Evolutionary conservation across 2,329 filamentous ascomycete species (phyloP).

Genomic region (Diaporthe eres): DNA sequence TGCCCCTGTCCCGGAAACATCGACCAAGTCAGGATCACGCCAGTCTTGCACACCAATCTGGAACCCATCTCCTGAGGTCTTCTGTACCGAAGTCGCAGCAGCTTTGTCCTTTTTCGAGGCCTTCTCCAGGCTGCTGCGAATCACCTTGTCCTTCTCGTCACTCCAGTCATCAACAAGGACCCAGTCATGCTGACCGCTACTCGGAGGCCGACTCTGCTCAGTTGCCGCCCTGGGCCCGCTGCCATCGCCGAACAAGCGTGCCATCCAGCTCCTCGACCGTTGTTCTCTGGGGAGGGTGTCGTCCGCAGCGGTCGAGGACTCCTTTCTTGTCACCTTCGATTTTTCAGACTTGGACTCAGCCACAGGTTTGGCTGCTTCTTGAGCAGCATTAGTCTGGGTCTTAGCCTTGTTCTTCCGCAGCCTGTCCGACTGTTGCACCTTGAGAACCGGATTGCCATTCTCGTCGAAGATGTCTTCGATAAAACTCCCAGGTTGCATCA

Average conservation of each 20-base stretch:
- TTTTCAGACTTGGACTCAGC: slow-evolving; percentile 31
- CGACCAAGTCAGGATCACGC: slow-evolving; percentile 82
- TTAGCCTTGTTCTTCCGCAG: slow-evolving; percentile 52
- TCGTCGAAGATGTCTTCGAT: slow-evolving; percentile 73
- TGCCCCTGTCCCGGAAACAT: slow-evolving; percentile 49
- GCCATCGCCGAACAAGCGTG: slow-evolving; percentile 56
- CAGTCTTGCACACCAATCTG: slow-evolving; percentile 90
- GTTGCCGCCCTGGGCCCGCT: slow-evolving; percentile 49
- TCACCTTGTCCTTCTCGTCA: slow-evolving; percentile 42
- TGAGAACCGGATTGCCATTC: slow-evolving; percentile 69
- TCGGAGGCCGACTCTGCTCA: slow-evolving; percentile 76
- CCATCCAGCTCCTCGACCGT: slow-evolving; percentile 58
- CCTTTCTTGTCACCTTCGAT: slow-evolving; percentile 36
- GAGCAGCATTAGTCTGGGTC: slow-evolving; percentile 48
- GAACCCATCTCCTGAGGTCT: slow-evolving; percentile 70
- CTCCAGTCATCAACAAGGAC: slow-evolving; percentile 74
- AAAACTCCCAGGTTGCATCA: slow-evolving; percentile 80
- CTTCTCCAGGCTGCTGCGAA: slow-evolving; percentile 52
- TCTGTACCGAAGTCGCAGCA: slow-evolving; percentile 42
- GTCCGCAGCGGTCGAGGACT: slow-evolving; percentile 5
- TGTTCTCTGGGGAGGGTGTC: slow-evolving; percentile 35
- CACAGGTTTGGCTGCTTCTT: slow-evolving; percentile 42
- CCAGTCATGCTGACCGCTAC: slow-evolving; percentile 82
- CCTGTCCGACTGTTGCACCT: slow-evolving; percentile 65
- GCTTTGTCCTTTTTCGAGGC: slow-evolving; percentile 51